phyloP scores from a whole-genome alignment of 202 grass and related monocot genomes.

The Zoysia matrella region DNA sequence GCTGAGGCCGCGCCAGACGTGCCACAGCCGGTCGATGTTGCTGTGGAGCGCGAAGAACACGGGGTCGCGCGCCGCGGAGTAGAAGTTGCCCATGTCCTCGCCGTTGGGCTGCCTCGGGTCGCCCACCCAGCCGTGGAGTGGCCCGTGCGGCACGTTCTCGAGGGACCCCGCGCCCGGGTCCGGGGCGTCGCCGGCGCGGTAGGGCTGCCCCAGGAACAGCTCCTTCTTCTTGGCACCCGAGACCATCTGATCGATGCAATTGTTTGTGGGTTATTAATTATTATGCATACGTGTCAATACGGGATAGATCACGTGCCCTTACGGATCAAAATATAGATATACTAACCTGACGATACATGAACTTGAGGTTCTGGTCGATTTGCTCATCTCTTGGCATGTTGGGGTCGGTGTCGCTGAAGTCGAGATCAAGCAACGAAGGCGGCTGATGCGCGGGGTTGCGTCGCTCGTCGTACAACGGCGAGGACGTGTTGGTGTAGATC shows the following conservation, averaged over 20 bases:
- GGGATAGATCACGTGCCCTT: no score
- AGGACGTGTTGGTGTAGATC: constrained; percentile 55
- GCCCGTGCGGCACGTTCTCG: constrained; percentile 28
- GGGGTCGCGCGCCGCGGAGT: constrained; percentile 44
- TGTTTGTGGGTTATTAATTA: no score
- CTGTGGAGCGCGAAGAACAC: constrained; percentile 52
- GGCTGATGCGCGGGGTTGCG: constrained; percentile 65
- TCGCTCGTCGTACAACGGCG: constrained; percentile 57
- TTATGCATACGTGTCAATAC: no score
- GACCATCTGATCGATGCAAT: constrained; percentile 47
- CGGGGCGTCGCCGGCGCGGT: constrained; percentile 58
- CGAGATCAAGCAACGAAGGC: constrained; percentile 44
- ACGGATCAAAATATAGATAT: background rate
- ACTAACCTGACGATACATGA: constrained; percentile 72
- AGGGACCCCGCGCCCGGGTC: constrained; percentile 44
- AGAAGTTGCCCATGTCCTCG: constrained; percentile 55
- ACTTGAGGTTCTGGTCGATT: constrained; percentile 55
- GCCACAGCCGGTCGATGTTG: constrained; percentile 58
- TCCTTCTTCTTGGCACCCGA: constrained; percentile 41
- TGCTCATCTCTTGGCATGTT: constrained; percentile 28
- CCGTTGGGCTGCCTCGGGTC: background rate
- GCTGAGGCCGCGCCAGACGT: constrained; percentile 32
- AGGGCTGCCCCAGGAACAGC: constrained; percentile 61
- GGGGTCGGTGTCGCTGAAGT: constrained; percentile 40
- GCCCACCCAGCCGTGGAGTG: background rate